A percentile compares a stretch with the other conserved stretches of the same genome.
These are phyloP conservation scores for Cavenderia fasciculata DNA, from an alignment of 78 protist genomes.

Conservation along the genomic window DNA sequence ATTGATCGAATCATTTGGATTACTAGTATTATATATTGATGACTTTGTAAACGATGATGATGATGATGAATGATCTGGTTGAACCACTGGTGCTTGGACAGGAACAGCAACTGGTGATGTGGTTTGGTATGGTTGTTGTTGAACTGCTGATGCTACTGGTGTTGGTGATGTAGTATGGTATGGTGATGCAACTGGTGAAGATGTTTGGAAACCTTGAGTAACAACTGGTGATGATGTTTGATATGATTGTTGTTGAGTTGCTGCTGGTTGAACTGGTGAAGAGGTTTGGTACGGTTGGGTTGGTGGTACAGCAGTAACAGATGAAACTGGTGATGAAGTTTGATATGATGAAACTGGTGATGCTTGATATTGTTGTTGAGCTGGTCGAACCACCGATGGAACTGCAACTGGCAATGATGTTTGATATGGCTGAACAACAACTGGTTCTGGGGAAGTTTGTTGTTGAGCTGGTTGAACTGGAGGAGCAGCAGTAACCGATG, in stretches of 20 bases:
- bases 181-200: constrained; percentile 5
- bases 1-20: no score
- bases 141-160: constrained; percentile 6
- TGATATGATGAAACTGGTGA: not conserved
- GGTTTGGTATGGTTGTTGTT: not conserved
- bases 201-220: not conserved
- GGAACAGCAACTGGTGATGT: not conserved
- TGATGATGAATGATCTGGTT: not conserved
- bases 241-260: not conserved
- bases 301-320: not conserved
- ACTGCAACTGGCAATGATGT: no score
- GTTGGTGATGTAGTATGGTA: not conserved
- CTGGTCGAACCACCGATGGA: constrained; percentile 10
- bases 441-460: not conserved
- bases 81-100: no score
- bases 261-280: not conserved
- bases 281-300: not conserved
- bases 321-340: not conserved
- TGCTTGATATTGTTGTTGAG: not conserved
- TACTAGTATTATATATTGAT: no score
- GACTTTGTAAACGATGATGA: not conserved
- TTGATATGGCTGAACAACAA: not conserved
- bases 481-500: not conserved
- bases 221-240: constrained; percentile 26
- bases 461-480: not conserved